Conservation (phyloP, 176 grass and related monocot species). For the Rhipidocladum racemiflorum region DNA sequence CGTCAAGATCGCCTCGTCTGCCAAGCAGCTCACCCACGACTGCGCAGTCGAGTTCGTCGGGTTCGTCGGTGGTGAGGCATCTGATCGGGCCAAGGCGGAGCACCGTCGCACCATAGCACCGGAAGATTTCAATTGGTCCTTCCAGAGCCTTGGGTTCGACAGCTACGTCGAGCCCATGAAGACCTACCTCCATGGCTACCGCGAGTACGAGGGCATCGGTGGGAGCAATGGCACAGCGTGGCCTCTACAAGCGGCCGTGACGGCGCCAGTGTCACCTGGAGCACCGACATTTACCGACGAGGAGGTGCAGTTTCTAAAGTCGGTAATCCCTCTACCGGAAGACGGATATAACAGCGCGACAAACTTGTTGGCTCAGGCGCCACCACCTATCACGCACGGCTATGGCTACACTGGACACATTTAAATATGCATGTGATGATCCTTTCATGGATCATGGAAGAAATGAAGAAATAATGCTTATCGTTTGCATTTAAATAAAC, state of each 20-base stretch:
- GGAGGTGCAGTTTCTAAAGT: conserved; percentile 15
- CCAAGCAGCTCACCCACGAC: conserved; percentile 54
- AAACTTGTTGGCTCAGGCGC: background rate
- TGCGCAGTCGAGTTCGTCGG: conserved; percentile 67
- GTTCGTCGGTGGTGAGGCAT: conserved; percentile 61
- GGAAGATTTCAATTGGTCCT: conserved; percentile 52
- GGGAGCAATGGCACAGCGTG: background rate
- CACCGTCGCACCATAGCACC: conserved; percentile 50
- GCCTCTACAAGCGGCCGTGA: background rate
- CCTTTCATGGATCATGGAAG: background rate
- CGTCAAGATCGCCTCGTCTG: conserved; percentile 36
- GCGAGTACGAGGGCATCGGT: conserved; percentile 26
- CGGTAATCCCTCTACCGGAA: background rate
- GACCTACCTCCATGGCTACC: conserved; percentile 46
- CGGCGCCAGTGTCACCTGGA: background rate
- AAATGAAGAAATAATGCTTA: background rate
- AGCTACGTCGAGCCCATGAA: conserved; percentile 45
- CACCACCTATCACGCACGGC: background rate
- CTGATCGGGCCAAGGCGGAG: conserved; percentile 31
- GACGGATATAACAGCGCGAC: background rate
- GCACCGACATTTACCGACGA: background rate
- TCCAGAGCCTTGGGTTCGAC: conserved; percentile 43
- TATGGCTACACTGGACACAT: background rate
- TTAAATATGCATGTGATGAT: background rate
- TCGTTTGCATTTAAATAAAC: too few species aligned